A percentile compares a stretch with the other conserved stretches of the same genome.
phyloP scores from a whole-genome alignment of 2,329 filamentous ascomycete genomes.

The Mycogone perniciosa region DNA sequence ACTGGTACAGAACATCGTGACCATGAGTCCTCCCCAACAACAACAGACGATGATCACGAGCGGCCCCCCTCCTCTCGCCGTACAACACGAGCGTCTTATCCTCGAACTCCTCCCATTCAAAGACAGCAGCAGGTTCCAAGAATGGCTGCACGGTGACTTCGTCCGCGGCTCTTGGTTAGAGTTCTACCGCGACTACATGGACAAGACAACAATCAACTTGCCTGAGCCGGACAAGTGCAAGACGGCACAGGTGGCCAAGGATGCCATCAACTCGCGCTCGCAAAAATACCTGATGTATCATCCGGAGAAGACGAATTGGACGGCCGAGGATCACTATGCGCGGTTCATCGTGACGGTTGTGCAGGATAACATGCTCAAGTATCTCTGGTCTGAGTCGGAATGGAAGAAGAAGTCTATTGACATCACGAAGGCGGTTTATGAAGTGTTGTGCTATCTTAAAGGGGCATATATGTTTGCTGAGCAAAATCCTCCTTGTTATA shows the following conservation, averaged over 20 bases:
- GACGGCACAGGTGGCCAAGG: conserved; percentile 24
- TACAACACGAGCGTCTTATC: conserved; percentile 33
- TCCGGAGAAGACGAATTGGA: conserved; percentile 32
- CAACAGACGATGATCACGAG: background rate
- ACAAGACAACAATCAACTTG: conserved; percentile 6
- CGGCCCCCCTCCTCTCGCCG: conserved; percentile 17
- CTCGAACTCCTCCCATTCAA: conserved; percentile 35
- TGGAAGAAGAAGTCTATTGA: conserved; percentile 27
- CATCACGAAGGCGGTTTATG: conserved; percentile 30
- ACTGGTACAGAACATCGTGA: background rate
- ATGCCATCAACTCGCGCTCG: conserved; percentile 24
- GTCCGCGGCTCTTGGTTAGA: conserved; percentile 33
- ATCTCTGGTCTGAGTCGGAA: conserved; percentile 22
- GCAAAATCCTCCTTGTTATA: conserved; percentile 24
- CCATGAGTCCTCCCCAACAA: background rate
- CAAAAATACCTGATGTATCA: conserved; percentile 30
- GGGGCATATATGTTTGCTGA: conserved; percentile 17
- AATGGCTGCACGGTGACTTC: conserved; percentile 28
- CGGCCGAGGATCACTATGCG: conserved; percentile 31
- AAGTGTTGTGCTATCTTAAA: conserved; percentile 31
- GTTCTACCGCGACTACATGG: conserved; percentile 28
- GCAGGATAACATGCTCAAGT: conserved; percentile 28
- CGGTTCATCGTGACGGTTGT: conserved; percentile 33
- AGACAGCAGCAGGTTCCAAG: conserved; percentile 26
- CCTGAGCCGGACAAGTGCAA: conserved; percentile 29